Conservation (phyloP, 495 filamentous ascomycete genomes). For the Hypoxylon subgilvum region DNA sequence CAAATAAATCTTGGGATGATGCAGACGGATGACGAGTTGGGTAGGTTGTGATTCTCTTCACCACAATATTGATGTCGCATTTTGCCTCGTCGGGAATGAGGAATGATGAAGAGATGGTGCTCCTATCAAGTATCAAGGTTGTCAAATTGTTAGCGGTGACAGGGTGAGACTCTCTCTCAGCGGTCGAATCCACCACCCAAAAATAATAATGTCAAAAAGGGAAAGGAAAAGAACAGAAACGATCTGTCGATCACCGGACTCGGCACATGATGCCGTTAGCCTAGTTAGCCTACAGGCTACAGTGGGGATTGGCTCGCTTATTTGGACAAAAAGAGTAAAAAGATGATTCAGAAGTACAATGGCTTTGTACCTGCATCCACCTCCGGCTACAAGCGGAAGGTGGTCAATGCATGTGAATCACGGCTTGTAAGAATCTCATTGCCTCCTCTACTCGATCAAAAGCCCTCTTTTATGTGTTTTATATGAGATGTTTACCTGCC, state of each 20-base stretch:
- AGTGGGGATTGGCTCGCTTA: slow-evolving; percentile 25
- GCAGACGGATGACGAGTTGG: slow-evolving; percentile 2
- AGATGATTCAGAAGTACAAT: slow-evolving; percentile 3
- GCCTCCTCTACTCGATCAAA: too few relatives aligned
- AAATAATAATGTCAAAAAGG: too few relatives aligned
- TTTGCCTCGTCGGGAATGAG: neutral
- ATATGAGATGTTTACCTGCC: too few relatives aligned
- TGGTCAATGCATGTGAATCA: too few relatives aligned
- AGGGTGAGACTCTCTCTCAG: too few relatives aligned
- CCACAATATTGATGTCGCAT: slow-evolving; percentile 17
- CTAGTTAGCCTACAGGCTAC: too few relatives aligned
- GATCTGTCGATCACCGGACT: slow-evolving; percentile 11
- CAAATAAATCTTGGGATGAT: slow-evolving; percentile 8
- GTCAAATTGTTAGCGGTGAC: slow-evolving; percentile 20
- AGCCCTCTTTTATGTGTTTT: too few relatives aligned
- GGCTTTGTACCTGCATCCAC: too few relatives aligned
- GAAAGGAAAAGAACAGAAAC: too few relatives aligned
- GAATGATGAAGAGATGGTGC: slow-evolving; percentile 14
- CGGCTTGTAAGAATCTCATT: too few relatives aligned
- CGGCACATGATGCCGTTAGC: slow-evolving; percentile 27
- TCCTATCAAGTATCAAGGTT: slow-evolving; percentile 4
- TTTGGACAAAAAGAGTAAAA: slow-evolving; percentile 17
- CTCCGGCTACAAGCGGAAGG: too few relatives aligned
- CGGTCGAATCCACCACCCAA: slow-evolving; percentile 20
- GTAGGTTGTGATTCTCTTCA: neutral